Base-by-base conservation (phyloP, 2,329 filamentous ascomycete species). In the Myriangium duriaei region DNA sequence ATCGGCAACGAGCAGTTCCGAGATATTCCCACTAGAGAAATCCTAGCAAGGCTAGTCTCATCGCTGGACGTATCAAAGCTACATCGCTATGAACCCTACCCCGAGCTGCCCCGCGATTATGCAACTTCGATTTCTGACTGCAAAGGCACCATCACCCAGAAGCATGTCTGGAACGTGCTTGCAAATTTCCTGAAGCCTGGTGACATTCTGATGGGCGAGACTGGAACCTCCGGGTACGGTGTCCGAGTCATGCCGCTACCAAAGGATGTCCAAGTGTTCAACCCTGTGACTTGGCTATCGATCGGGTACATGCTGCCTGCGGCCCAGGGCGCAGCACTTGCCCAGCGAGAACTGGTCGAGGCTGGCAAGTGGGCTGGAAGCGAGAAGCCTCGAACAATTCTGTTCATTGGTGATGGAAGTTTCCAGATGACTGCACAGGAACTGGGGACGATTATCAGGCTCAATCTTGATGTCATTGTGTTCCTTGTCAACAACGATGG, bases 331-430 rank as follows among this genome's bases (percentile, higher is more conserved):
- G 46, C 47, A 1, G 42, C 43, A 12, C 32, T 45, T 11, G 50
- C 53, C 1, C 45, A 43, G 14, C 46, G 45, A 12, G 52, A 53
- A 34, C 40, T 37, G 4, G 65, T 64, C 4, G 57, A 26, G 11
- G 32, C 58, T 19, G 65, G 73, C 16, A 18, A 30, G 6, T 16
- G 14, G 13, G 14, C 30, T 30, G 26, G 30, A 5, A 29, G 35
- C 16, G 37, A 42, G 17, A n/a, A n/a, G n/a, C n/a, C n/a, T n/a
- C 43, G 53, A 40, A 68, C 68, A 0, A 78, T 95, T 32, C 67
- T 94, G 29, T 87, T 92, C 52, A 83, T 86, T 11, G 85, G 86
- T 14, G 86, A 94, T 50, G 86, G 86, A 21, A 83, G 78, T 40
- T 78, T 92, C 60, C 84, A 93, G 56, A 68, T 0, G 57, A 81